Base-by-base conservation (phyloP, 495 filamentous ascomycete species). In the Trichoderma parareesei region DNA sequence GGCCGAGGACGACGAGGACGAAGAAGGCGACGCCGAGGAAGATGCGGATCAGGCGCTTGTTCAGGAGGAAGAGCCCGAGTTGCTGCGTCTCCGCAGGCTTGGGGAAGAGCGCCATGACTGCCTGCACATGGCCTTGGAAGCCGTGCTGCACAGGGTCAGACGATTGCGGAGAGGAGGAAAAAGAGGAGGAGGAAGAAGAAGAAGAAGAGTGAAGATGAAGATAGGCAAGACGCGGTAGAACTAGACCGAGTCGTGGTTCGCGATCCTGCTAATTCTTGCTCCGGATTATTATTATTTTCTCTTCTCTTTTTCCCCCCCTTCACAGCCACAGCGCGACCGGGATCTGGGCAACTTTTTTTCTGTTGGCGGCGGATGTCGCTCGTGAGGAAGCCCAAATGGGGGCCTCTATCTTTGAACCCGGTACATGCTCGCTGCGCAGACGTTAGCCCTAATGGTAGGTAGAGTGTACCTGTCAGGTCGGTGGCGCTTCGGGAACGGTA, bases 11-110 rank as follows among this genome's bases (percentile, higher is more conserved):
- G 41, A 64, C 35, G 40, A 64, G 9, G 14, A 64, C 35, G 41
- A 42, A 64, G 18, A 37, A 10, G 20, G 9, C 27, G 14, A 57
- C 53, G 53, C 53, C 53, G 16, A 57, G 1, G 20, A 35, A 33
- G 62, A 64, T 64, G 55, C 48, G 63, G 10, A 16, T 42, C 27
- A 65, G 55, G 42, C n/a, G 10, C 7, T 37, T 55, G 48, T 64
- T 55, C 40, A 49, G 18, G 63, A 64, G 53, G 53, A 57, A 57
- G 20, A 57, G 53, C 53, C 53, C 53, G 53, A 57, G 4, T 14
- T 57, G 20, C 27, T 57, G 53, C 33, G 7, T 57, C 27, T 57
- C 53, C 53, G 53, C 53, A 37, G 53, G 53, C 53, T 57, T 57
- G 53, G 53, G 53, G 53, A 57, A 57, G 53, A 57, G 53, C 7